Conservation (phyloP, 805 yeast genomes). For the Grigorovia transvaalensis region DNA sequence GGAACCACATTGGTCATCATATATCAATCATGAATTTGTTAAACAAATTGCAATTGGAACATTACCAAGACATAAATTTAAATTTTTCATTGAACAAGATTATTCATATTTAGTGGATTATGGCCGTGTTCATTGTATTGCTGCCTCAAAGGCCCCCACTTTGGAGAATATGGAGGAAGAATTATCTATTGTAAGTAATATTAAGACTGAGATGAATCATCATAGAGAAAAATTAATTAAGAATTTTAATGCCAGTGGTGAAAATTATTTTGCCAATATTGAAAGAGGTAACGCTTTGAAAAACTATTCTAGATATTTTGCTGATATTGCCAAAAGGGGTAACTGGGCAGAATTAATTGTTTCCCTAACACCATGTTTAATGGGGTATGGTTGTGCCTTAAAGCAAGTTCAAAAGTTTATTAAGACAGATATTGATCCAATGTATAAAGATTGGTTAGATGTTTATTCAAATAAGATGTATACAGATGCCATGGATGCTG, state of each 20-base stretch:
- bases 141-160: constrained; percentile 52
- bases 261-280: constrained; percentile 37
- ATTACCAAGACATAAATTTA: constrained; percentile 41
- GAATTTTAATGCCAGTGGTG: constrained; percentile 29
- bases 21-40: constrained; percentile 55
- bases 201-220: constrained; percentile 44
- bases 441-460: constrained; percentile 43
- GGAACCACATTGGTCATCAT: constrained; percentile 44
- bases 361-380: constrained; percentile 65
- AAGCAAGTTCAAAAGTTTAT: constrained; percentile 26
- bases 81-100: constrained; percentile 47
- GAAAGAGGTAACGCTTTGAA: constrained; percentile 46
- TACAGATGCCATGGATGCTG: constrained; percentile 40
- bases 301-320: constrained; percentile 51
- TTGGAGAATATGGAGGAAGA: constrained; percentile 41
- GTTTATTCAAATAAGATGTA: constrained; percentile 56
- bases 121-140: constrained; percentile 52
- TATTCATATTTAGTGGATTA: constrained; percentile 60
- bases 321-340: constrained; percentile 40
- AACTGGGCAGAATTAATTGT: constrained; percentile 58
- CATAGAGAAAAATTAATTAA: constrained; percentile 44
- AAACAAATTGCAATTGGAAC: constrained; percentile 40
- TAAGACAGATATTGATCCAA: constrained; percentile 15
- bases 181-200: constrained; percentile 39
- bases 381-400: constrained; percentile 60